Evolutionary conservation across 1,284 basidiomycete species (phyloP).

Genomic region (Rhizoctonia solani): DNA sequence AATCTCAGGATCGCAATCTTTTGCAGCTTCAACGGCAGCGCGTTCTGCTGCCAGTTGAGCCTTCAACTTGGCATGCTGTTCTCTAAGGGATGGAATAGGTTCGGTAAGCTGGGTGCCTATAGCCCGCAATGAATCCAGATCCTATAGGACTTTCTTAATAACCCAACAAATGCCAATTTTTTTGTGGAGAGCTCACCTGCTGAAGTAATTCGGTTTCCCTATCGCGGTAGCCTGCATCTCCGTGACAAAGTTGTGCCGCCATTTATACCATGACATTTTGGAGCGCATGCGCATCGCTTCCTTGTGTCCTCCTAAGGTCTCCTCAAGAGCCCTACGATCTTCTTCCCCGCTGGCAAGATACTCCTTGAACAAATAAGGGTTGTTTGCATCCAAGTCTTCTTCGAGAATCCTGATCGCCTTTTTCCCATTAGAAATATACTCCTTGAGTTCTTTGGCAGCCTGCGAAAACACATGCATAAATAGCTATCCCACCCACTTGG

Average conservation of each 20-base stretch:
- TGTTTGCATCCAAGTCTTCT: conserved; percentile 46
- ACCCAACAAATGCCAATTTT: conserved; percentile 26
- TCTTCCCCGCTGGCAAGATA: conserved; percentile 51
- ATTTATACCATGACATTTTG: conserved; percentile 39
- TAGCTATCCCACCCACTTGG: neutral
- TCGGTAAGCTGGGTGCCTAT: conserved; percentile 40
- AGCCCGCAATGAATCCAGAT: conserved; percentile 42
- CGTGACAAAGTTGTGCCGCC: conserved; percentile 26
- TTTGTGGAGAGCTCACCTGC: neutral
- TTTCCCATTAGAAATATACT: conserved; percentile 39
- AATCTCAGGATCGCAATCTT: conserved; percentile 53
- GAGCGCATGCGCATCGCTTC: conserved; percentile 38
- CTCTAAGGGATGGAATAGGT: conserved; percentile 50
- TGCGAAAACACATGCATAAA: conserved; percentile 6
- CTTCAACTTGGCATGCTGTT: conserved; percentile 49
- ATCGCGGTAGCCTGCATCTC: conserved; percentile 29
- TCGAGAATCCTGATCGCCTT: conserved; percentile 45
- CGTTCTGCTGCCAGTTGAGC: conserved; percentile 51
- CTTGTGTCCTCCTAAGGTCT: conserved; percentile 29
- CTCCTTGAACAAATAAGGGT: conserved; percentile 50
- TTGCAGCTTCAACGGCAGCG: conserved; percentile 50
- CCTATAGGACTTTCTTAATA: conserved; percentile 37
- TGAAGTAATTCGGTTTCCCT: conserved; percentile 15
- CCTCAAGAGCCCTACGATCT: conserved; percentile 49
- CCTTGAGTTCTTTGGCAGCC: conserved; percentile 37